These are phyloP conservation scores for Phytopythium helicoides DNA, from an alignment of 352 stramenopile genomes.

Conservation along the genomic window DNA sequence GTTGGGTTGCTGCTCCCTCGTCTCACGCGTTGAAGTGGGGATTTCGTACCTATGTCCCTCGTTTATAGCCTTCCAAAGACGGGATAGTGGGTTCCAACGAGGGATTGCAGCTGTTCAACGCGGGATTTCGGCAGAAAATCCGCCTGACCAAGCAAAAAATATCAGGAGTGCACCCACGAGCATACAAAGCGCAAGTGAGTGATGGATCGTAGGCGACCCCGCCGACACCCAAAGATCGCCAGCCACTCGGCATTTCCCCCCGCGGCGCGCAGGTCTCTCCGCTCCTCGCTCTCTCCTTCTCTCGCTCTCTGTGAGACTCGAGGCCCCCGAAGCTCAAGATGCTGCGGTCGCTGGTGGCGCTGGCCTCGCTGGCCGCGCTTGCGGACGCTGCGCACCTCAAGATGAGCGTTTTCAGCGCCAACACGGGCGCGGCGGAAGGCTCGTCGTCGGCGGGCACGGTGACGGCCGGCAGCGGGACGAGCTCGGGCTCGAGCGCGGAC, in stretches of 20 bases:
- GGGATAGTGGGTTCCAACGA: no score
- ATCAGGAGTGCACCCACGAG: no score
- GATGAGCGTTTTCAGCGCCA: constrained; percentile 5
- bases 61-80: no score
- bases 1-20: no score
- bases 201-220: not conserved
- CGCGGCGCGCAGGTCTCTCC: not conserved
- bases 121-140: no score
- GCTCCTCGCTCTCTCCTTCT: not conserved
- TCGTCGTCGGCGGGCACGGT: not conserved
- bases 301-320: not conserved
- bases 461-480: not conserved
- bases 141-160: no score
- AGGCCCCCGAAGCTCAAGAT: not conserved
- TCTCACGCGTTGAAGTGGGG: no score
- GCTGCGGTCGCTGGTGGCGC: not conserved
- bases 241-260: not conserved
- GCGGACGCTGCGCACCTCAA: constrained; percentile 7
- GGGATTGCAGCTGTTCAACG: no score
- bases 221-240: not conserved
- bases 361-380: constrained; percentile 1
- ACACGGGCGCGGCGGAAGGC: not conserved
- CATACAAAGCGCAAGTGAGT: no score
- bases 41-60: no score
- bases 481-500: constrained; percentile 2